Evolutionary conservation across 371 early-diverging fungal genomes (phyloP).

Genomic region (Lichtheimia corymbifera): DNA sequence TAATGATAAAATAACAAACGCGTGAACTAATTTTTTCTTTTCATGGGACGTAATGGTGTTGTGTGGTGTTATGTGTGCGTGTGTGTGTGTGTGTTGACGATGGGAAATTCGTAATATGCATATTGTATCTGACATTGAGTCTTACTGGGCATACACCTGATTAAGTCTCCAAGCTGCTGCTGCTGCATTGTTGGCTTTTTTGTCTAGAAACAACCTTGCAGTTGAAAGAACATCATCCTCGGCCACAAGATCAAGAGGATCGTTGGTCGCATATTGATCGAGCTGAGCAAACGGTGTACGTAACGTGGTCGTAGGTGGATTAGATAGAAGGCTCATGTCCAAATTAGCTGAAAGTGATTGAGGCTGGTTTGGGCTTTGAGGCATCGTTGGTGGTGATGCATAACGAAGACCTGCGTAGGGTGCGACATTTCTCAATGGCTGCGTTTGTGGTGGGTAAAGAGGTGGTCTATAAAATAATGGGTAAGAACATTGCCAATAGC

Average conservation of each 20-base stretch:
- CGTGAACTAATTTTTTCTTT: too few relatives aligned
- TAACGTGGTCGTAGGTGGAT: background rate
- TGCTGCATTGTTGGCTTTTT: constrained; percentile 3
- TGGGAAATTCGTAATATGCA: too few relatives aligned
- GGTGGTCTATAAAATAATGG: background rate
- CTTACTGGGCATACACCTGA: constrained; percentile 12
- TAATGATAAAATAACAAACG: constrained; percentile 7
- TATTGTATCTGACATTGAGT: background rate
- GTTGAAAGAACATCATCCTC: constrained; percentile 1
- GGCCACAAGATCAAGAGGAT: background rate
- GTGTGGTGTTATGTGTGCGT: background rate
- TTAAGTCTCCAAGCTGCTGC: constrained; percentile 8
- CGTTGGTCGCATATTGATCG: background rate
- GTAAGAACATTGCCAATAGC: background rate
- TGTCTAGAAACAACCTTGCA: background rate
- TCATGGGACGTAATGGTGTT: background rate
- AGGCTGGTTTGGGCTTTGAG: constrained; percentile 4
- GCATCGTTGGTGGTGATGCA: background rate
- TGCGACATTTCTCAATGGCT: constrained; percentile 1
- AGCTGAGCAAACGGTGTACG: background rate
- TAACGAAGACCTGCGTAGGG: constrained; percentile 3
- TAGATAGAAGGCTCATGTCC: background rate
- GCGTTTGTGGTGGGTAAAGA: background rate
- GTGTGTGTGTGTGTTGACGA: background rate
- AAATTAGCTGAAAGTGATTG: background rate